A percentile compares a stretch with the other conserved stretches of the same genome.
Conservation (phyloP, 805 yeast species). For the Suhomyces emberorum region DNA sequence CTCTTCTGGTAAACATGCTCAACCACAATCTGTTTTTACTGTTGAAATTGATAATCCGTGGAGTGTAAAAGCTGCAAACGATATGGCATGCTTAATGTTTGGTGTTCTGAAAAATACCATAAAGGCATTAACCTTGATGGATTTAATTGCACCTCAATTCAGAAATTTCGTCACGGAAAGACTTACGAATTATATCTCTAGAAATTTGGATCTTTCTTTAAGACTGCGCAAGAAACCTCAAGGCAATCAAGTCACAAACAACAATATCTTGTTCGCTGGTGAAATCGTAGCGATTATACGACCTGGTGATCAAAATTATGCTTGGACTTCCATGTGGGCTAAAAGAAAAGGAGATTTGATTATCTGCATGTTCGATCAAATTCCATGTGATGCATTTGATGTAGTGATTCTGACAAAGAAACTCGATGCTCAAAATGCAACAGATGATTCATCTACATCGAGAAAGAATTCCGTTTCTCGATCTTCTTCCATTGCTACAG, state of each 20-base stretch:
- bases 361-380: conserved; percentile 84
- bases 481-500: not conserved
- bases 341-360: conserved; percentile 67
- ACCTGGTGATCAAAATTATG: conserved; percentile 56
- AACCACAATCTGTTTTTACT: conserved; percentile 84
- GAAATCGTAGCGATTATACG: conserved; percentile 78
- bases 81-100: conserved; percentile 81
- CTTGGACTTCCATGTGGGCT: conserved; percentile 92
- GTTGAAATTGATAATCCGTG: conserved; percentile 74
- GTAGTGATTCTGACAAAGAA: conserved; percentile 14
- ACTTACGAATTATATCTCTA: conserved; percentile 30
- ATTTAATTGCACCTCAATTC: conserved; percentile 73
- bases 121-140: conserved; percentile 62
- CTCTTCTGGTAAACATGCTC: conserved; percentile 64
- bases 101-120: conserved; percentile 71
- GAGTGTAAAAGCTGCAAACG: conserved; percentile 81
- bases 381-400: conserved; percentile 46
- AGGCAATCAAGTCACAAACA: conserved; percentile 15
- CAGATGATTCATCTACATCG: conserved; percentile 1
- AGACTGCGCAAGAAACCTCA: conserved; percentile 12
- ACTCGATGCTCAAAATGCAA: conserved; percentile 2
- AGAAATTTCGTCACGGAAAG: conserved; percentile 64
- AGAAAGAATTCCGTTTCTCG: not conserved
- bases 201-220: conserved; percentile 12
- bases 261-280: conserved; percentile 68